These are phyloP conservation scores for Terana coerulea DNA, from an alignment of 768 basidiomycete genomes.

Conservation along the genomic window DNA sequence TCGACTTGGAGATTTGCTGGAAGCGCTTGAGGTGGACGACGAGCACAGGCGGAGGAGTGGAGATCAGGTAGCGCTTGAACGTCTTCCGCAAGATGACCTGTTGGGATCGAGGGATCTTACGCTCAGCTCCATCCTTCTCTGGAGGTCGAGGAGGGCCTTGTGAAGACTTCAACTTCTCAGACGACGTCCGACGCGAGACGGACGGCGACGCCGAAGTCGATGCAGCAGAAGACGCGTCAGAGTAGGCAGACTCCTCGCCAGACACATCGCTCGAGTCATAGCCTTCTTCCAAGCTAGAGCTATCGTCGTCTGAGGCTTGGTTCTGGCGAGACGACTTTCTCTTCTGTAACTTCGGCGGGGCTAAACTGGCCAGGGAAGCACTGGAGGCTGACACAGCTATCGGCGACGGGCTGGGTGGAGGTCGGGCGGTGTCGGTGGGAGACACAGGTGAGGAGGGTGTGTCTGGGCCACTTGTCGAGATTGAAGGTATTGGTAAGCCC, in stretches of 20 bases:
- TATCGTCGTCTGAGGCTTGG: conserved; percentile 13
- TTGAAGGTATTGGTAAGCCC: conserved; percentile 48
- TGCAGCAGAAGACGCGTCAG: conserved; percentile 29
- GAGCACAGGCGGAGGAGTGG: conserved; percentile 78
- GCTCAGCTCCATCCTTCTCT: neutral
- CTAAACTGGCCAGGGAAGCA: conserved; percentile 28
- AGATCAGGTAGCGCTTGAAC: conserved; percentile 93
- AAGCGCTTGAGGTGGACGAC: conserved; percentile 95
- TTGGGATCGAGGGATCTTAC: conserved; percentile 35
- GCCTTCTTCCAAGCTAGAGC: conserved; percentile 21
- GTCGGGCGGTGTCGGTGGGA: neutral
- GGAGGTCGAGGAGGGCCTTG: neutral
- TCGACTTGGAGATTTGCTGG: conserved; percentile 74
- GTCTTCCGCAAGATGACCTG: conserved; percentile 79
- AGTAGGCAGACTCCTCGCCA: conserved; percentile 24
- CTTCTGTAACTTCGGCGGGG: conserved; percentile 24
- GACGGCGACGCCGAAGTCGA: conserved; percentile 24
- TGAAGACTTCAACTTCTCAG: conserved; percentile 19
- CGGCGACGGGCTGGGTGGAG: neutral
- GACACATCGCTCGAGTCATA: conserved; percentile 25
- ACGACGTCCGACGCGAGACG: conserved; percentile 29
- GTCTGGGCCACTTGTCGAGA: conserved; percentile 48
- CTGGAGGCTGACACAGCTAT: neutral
- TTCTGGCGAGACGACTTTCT: conserved; percentile 15
- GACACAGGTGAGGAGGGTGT: conserved; percentile 23